Base-by-base conservation (phyloP, 495 filamentous ascomycete species). In the Apodospora peruviana region DNA sequence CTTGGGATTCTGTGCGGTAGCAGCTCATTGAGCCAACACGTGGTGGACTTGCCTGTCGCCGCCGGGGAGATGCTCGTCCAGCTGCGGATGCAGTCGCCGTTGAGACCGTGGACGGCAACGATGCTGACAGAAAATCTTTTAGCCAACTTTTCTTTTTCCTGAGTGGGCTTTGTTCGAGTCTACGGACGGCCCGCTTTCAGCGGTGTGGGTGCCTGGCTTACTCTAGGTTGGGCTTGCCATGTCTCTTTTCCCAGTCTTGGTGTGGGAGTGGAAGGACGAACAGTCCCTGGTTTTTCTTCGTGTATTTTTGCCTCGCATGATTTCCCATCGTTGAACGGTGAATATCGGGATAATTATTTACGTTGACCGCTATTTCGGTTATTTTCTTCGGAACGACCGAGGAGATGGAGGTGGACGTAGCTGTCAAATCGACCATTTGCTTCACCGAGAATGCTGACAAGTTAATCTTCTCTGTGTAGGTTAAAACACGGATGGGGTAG, bases 11-110 rank as follows among this genome's bases (percentile, higher is more conserved):
- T 63, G 16, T 16, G 21, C 9, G 71, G 68, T 7, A 79, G 61
- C 37, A 78, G 50, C 45, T 71, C 69, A 34, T 55, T 56, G 41
- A 75, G 67, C 76, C 74, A 78, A 27, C 43, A 37, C 3, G 40
- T 46, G 4, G 11, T 22, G 23, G 12, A 29, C 2, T 24, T 17
- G n/a, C 17, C 21, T n/a, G n/a, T n/a, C n/a, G n/a, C n/a, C n/a
- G n/a, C n/a, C 14, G 19, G 9, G 12, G 36, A 8, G 12, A 21
- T 36, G 1, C 22, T 19, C 16, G 44, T 53, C 44, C 43, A 53
- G 12, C 20, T 43, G 11, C 23, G 12, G 32, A 38, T 10, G 21
- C 21, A 42, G 38, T 48, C 27, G 14, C 50, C 50, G 20, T 53
- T 44, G 2, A 53, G 20, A 5, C 50, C 50, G 21, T 53, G 50